These are phyloP conservation scores for Salix dunnii DNA, from an alignment of 345 rosid species.

Conservation along the genomic window DNA sequence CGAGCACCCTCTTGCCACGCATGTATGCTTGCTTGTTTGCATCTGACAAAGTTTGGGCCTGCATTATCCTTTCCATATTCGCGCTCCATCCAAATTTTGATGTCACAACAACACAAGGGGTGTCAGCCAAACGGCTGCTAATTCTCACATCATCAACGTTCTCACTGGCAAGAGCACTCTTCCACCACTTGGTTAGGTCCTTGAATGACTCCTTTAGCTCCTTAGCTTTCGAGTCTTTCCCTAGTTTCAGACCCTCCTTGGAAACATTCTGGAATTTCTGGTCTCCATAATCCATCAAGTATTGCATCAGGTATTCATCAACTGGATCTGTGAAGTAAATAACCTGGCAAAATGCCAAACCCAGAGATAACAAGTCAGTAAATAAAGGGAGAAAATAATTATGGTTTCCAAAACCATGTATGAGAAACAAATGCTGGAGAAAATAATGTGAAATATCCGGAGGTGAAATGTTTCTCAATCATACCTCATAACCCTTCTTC, in stretches of 20 bases:
- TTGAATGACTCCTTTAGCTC: conserved; percentile 91
- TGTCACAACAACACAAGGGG: conserved; percentile 93
- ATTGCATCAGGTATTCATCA: conserved; percentile 97
- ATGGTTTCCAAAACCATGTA: not conserved
- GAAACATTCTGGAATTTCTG: conserved; percentile 94
- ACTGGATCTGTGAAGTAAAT: conserved; percentile 97
- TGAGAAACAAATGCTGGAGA: not conserved
- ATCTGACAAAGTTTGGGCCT: conserved; percentile 89
- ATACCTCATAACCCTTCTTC: conserved; percentile 89
- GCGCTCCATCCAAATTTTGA: conserved; percentile 97
- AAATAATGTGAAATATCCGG: not conserved
- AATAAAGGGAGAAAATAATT: not conserved
- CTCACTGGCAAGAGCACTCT: conserved; percentile 60
- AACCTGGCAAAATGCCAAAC: conserved; percentile 46
- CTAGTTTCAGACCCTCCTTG: conserved; percentile 86
- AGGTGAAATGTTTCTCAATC: not conserved
- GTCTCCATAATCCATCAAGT: conserved; percentile 94
- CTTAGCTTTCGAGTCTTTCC: conserved; percentile 69
- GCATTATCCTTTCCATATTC: conserved; percentile 98
- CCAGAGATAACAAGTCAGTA: not conserved
- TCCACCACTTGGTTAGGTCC: conserved; percentile 98
- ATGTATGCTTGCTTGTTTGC: conserved; percentile 88
- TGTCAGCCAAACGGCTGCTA: conserved; percentile 82
- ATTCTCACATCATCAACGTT: conserved; percentile 92
- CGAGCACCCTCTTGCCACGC: conserved; percentile 92